Conservation (phyloP, 441 rosid genomes). For the Metrosideros polymorpha region DNA sequence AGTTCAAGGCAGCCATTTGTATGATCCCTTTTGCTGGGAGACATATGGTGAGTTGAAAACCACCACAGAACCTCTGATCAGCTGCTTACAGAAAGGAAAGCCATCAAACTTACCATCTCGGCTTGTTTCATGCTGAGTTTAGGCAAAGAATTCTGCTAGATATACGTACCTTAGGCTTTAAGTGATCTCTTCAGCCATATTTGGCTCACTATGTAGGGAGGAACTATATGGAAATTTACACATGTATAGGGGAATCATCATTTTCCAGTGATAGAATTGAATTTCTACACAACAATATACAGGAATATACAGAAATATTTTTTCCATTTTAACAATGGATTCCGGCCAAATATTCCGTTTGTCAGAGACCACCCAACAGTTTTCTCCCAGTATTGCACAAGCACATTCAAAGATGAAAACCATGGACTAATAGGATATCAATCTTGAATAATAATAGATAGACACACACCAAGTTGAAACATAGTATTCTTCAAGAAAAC, state of each 20-base stretch:
- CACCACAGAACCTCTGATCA: slow-evolving; percentile 3
- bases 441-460: neutral
- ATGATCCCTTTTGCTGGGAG: slow-evolving; percentile 10
- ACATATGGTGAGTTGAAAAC: slow-evolving; percentile 12
- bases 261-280: neutral
- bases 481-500: neutral
- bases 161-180: neutral
- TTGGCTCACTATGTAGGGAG: neutral
- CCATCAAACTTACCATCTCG: neutral
- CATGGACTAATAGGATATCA: neutral
- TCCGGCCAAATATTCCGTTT: neutral
- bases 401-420: neutral
- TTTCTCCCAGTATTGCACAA: neutral
- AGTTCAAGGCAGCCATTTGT: neutral
- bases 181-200: neutral
- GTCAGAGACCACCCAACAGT: neutral
- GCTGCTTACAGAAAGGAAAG: slow-evolving; percentile 4
- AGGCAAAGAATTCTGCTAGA: neutral
- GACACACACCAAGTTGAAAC: neutral
- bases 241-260: neutral
- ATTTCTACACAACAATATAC: neutral
- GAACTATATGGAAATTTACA: neutral
- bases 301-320: neutral
- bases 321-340: neutral
- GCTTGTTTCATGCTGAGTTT: neutral